These are phyloP conservation scores for Alternaria atra DNA, from an alignment of 2,329 filamentous ascomycete species.

Conservation along the genomic window DNA sequence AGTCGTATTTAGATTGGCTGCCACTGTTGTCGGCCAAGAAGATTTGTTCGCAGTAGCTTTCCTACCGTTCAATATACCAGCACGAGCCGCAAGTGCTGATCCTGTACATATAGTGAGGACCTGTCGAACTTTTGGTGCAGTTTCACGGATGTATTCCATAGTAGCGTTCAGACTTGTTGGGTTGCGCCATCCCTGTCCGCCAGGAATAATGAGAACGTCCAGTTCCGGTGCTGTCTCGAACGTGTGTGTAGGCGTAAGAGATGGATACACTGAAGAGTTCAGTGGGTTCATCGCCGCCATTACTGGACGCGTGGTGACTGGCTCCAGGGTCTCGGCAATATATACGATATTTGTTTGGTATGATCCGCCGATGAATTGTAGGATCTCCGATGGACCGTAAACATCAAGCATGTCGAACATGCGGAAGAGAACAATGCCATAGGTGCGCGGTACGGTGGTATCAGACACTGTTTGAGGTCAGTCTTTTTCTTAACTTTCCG, in stretches of 20 bases:
- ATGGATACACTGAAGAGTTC: slow-evolving; percentile 45
- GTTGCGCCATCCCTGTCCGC: slow-evolving; percentile 61
- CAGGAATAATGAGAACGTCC: slow-evolving; percentile 72
- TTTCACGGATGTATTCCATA: slow-evolving; percentile 54
- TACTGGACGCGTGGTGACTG: slow-evolving; percentile 36
- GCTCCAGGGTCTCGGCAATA: slow-evolving; percentile 38
- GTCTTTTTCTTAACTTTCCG: background rate
- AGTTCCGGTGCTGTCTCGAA: slow-evolving; percentile 62
- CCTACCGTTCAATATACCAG: slow-evolving; percentile 67
- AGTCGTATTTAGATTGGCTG: slow-evolving; percentile 60
- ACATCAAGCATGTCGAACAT: slow-evolving; percentile 43
- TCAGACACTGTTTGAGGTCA: slow-evolving; percentile 9
- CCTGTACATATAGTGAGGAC: slow-evolving; percentile 74
- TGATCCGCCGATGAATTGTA: slow-evolving; percentile 43
- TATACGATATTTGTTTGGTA: slow-evolving; percentile 33
- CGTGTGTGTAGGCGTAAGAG: slow-evolving; percentile 60
- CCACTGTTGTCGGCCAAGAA: slow-evolving; percentile 48
- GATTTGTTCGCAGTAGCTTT: slow-evolving; percentile 57
- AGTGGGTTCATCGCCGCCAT: slow-evolving; percentile 33
- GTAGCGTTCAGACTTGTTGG: slow-evolving; percentile 18
- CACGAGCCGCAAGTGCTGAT: slow-evolving; percentile 63
- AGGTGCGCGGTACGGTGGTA: slow-evolving; percentile 28
- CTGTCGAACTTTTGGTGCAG: slow-evolving; percentile 61
- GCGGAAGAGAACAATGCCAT: slow-evolving; percentile 39
- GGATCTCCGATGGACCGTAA: slow-evolving; percentile 55